These are phyloP conservation scores for Leishmania arabica DNA, from an alignment of 208 protist genomes.

Conservation along the genomic window DNA sequence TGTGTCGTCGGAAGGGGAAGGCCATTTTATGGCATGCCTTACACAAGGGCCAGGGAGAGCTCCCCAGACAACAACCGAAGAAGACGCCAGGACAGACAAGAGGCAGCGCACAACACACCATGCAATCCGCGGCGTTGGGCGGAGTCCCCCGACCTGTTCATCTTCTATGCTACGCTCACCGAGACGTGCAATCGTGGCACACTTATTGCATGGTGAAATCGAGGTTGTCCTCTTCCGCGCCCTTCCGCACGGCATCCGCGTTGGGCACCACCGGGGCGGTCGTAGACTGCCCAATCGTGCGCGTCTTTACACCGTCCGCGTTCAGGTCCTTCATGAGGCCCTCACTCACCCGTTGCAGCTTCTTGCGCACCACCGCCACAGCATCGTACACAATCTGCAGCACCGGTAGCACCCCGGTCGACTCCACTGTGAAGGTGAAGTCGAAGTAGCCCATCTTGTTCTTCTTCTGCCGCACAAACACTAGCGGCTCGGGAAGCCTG, in stretches of 20 bases:
- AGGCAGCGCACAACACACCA: neutral
- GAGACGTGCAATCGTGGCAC: neutral
- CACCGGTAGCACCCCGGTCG: slow-evolving; percentile 87
- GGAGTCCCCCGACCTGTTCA: neutral
- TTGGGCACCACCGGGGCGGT: slow-evolving; percentile 86
- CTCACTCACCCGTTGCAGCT: slow-evolving; percentile 69
- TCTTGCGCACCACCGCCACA: slow-evolving; percentile 79
- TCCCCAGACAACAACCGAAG: neutral
- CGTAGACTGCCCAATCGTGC: slow-evolving; percentile 81
- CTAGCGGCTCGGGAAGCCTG: slow-evolving; percentile 80
- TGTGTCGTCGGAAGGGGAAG: neutral
- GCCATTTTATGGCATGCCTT: neutral
- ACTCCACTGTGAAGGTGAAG: slow-evolving; percentile 93
- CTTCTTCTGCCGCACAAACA: slow-evolving; percentile 83
- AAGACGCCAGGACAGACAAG: neutral
- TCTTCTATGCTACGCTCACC: neutral
- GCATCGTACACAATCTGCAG: slow-evolving; percentile 87
- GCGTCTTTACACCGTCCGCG: slow-evolving; percentile 59
- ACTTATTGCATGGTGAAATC: slow-evolving; percentile 86
- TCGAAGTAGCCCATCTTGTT: slow-evolving; percentile 78
- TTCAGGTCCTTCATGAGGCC: slow-evolving; percentile 76
- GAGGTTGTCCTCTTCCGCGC: slow-evolving; percentile 84
- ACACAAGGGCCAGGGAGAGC: neutral
- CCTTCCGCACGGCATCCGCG: slow-evolving; percentile 67
- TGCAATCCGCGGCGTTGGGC: neutral